Evolutionary conservation across 2,329 filamentous ascomycete species (phyloP), one percentile per base, ranked within the genome.

Genomic region (Pestalotiopsis sp.): DNA sequence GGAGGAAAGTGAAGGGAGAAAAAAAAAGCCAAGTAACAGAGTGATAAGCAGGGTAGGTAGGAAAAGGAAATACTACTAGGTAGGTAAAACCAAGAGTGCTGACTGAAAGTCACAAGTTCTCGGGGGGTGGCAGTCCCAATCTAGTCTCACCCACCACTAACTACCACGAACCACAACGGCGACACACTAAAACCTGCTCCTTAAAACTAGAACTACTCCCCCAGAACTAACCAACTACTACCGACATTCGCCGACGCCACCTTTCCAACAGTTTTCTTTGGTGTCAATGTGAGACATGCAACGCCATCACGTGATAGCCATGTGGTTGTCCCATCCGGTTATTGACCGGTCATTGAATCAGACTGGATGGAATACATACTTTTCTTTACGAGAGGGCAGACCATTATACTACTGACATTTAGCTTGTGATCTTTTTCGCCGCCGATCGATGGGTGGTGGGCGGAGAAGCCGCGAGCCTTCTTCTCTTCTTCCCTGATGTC

Each of bases 211-310:
- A 17, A 36, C 59, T n/a, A 31, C 38, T 65, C 62, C 20, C 36
- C 20, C 62, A 23, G 27, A 23, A 12, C n/a, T 36, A 17, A 39
- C 2, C 9, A 2, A 36, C 27, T 31, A 31, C 59, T 39, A 36
- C 59, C 27, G 36, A 62, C 31, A 36, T 36, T 36, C 31, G 31
- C 59, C 17, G 57, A 52, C 45, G 25, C 38, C 62, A 65, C 38
- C 62, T 45, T 39, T 41, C 39, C 31, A 49, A 45, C 12, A 20
- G 23, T 12, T 23, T 12, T 13, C 62, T 56, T 52, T 4, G 14
- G 63, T 38, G 63, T 66, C 49, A 66, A 66, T 31, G 63, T 66
- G 63, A 66, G 63, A 66, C 63, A 66, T 36, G 31, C 41, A 23
- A 45, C 41, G 23, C 38, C 6, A 39, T 65, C 62, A 65, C 62